Percentiles rank a stretch among this genome's conserved stretches.
These are phyloP conservation scores for Panus rudis DNA, from an alignment of 768 basidiomycete genomes.

Conservation along the genomic window DNA sequence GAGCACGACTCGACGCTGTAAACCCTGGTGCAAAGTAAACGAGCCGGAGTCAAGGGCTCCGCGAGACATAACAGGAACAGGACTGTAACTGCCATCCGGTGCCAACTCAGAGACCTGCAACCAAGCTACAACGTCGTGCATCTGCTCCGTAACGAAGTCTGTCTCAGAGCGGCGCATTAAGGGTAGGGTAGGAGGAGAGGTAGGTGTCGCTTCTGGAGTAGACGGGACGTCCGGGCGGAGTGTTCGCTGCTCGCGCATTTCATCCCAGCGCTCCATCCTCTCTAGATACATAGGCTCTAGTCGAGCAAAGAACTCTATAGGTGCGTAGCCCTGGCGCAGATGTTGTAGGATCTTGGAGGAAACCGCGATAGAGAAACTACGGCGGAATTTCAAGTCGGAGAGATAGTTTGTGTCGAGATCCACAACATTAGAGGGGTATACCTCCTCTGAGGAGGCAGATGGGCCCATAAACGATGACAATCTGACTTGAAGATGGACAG, in stretches of 20 bases:
- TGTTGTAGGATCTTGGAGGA: constrained; percentile 67
- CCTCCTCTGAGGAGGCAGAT: constrained; percentile 64
- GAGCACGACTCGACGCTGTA: constrained; percentile 78
- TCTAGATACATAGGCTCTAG: constrained; percentile 79
- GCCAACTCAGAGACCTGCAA: constrained; percentile 83
- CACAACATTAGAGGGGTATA: constrained; percentile 67
- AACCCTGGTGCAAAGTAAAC: constrained; percentile 87
- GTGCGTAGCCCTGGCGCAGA: constrained; percentile 70
- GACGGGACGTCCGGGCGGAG: background rate
- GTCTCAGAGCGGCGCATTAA: constrained; percentile 89
- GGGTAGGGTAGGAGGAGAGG: constrained; percentile 38
- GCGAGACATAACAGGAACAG: constrained; percentile 76
- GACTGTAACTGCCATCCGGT: constrained; percentile 75
- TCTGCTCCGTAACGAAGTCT: constrained; percentile 82
- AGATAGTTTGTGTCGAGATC: constrained; percentile 67
- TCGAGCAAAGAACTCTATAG: constrained; percentile 86
- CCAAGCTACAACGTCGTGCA: constrained; percentile 87
- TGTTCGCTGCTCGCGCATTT: constrained; percentile 72
- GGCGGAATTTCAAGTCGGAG: constrained; percentile 78
- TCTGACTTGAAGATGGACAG: constrained; percentile 81
- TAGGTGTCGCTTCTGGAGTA: constrained; percentile 25
- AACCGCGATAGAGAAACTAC: constrained; percentile 72
- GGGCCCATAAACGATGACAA: constrained; percentile 82
- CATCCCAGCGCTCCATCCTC: constrained; percentile 89
- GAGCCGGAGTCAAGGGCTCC: constrained; percentile 73